Evolutionary conservation across 139 green algal genomes (phyloP).

Genomic region (Tetradesmus lagerheimii): DNA sequence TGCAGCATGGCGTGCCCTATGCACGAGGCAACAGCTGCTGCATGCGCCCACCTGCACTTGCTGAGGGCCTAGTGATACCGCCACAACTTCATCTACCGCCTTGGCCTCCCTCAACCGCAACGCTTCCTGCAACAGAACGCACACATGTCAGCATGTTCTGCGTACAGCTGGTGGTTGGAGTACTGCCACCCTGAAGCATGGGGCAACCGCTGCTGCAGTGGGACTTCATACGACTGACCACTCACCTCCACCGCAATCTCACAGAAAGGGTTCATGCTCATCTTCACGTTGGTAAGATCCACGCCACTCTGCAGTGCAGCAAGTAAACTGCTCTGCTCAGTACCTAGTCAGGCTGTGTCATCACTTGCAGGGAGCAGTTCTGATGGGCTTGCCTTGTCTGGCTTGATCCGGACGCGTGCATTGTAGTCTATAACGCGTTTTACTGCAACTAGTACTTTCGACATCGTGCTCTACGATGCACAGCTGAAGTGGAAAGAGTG

Average conservation of each 20-base stretch:
- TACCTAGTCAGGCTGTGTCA: neutral
- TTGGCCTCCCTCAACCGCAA: constrained; percentile 86
- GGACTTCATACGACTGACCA: neutral
- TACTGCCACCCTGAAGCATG: neutral
- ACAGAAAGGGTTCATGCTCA: constrained; percentile 98
- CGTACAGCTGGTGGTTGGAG: neutral
- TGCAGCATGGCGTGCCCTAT: neutral
- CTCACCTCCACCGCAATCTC: constrained; percentile 94
- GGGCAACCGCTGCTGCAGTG: neutral
- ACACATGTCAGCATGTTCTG: neutral
- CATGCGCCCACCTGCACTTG: constrained; percentile 67
- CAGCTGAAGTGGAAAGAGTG: too few relatives aligned
- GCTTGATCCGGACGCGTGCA: constrained; percentile 88
- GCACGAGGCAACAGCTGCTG: too few relatives aligned
- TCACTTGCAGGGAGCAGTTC: neutral
- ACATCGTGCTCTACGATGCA: constrained; percentile 54
- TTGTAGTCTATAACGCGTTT: constrained; percentile 95
- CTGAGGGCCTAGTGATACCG: constrained; percentile 84
- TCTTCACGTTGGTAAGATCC: constrained; percentile 87
- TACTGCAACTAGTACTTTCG: constrained; percentile 86
- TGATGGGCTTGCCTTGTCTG: constrained; percentile 78
- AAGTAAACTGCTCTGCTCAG: neutral
- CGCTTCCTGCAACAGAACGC: constrained; percentile 78
- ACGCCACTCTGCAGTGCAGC: constrained; percentile 78
- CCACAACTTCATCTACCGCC: constrained; percentile 85